Evolutionary conservation across 1,284 basidiomycete species (phyloP).

Genomic region (Apiotrichum akiyoshidainum): DNA sequence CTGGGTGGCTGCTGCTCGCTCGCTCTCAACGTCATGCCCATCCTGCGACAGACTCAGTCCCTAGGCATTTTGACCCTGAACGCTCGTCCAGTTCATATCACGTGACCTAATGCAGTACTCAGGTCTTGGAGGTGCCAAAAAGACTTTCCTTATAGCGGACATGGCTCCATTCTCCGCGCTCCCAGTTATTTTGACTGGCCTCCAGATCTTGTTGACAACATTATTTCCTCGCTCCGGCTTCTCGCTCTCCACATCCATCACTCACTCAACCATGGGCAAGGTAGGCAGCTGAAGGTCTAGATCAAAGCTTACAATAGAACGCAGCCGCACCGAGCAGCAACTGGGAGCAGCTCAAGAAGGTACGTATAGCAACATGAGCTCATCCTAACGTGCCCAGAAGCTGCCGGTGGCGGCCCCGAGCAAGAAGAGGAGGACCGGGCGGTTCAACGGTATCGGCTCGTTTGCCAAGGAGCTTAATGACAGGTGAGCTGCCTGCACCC

Average conservation of each 20-base stretch:
- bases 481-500: neutral
- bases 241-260: neutral
- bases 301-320: neutral
- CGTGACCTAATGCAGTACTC: neutral
- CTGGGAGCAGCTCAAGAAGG: constrained; percentile 39
- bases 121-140: neutral
- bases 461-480: constrained; percentile 6
- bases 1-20: no score
- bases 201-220: neutral
- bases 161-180: no score
- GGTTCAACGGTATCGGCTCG: constrained; percentile 1
- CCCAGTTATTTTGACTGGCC: neutral
- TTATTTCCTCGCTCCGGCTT: no score
- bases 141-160: neutral
- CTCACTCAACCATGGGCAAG: neutral
- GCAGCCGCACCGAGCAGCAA: constrained; percentile 30
- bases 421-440: constrained; percentile 1
- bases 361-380: neutral
- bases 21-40: no score
- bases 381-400: neutral
- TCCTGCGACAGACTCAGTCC: no score
- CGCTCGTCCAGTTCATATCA: no score
- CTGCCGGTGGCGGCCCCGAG: constrained; percentile 7
- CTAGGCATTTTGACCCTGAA: no score
- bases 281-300: neutral